Conservation (phyloP, 805 yeast species). For the Grigorovia jiainica region DNA sequence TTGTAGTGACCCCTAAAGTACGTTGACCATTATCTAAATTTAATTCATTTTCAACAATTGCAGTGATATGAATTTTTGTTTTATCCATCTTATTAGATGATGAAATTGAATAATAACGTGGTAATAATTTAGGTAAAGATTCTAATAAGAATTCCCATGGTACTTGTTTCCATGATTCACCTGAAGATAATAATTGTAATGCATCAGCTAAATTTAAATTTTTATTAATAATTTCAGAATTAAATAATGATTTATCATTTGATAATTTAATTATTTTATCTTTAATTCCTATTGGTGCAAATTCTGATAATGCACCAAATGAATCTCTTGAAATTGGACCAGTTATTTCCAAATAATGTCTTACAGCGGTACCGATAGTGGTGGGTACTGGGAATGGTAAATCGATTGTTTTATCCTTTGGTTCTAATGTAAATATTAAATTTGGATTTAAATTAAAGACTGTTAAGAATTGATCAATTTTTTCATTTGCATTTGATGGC, state of each 20-base stretch:
- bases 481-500: conserved; percentile 81
- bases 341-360: conserved; percentile 81
- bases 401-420: conserved; percentile 60
- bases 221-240: conserved; percentile 48
- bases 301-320: conserved; percentile 60
- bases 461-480: conserved; percentile 53
- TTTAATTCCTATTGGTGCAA: conserved; percentile 63
- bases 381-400: conserved; percentile 70
- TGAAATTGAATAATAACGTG: conserved; percentile 93
- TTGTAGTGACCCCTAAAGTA: conserved; percentile 77
- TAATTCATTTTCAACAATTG: conserved; percentile 70
- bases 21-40: conserved; percentile 20
- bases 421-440: conserved; percentile 50
- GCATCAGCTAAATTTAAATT: conserved; percentile 71
- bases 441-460: conserved; percentile 53
- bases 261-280: conserved; percentile 39
- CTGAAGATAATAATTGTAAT: conserved; percentile 50
- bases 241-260: conserved; percentile 60
- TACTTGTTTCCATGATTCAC: conserved; percentile 59
- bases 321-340: conserved; percentile 92
- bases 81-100: conserved; percentile 78
- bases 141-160: conserved; percentile 84
- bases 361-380: conserved; percentile 76
- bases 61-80: conserved; percentile 70
- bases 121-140: conserved; percentile 70